These are phyloP conservation scores for Penicillium olsonii DNA, from an alignment of 2,329 filamentous ascomycete genomes.

Conservation along the genomic window DNA sequence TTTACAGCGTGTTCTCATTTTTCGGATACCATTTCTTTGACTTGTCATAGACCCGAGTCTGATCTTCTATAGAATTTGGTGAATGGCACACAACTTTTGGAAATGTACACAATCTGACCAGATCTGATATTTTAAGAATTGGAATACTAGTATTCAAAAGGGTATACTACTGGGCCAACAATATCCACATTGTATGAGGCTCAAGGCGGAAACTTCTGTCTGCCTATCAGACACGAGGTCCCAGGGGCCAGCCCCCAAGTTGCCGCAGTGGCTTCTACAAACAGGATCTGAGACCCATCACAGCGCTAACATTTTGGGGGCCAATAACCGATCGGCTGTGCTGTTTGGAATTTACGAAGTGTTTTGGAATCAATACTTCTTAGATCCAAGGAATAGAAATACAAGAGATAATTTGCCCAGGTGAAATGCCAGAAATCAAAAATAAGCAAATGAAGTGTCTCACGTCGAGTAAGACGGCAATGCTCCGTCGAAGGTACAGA, in stretches of 20 bases:
- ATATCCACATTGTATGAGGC: too few relatives aligned
- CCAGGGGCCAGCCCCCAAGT: not conserved
- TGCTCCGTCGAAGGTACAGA: not conserved
- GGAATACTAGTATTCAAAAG: too few relatives aligned
- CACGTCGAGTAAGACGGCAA: not conserved
- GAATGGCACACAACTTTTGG: not conserved
- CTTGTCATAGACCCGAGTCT: not conserved
- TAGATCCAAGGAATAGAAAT: too few relatives aligned
- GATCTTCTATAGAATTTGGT: constrained; percentile 7
- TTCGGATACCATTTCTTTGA: constrained; percentile 13
- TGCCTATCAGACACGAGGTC: not conserved
- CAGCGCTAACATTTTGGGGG: constrained; percentile 3
- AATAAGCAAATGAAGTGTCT: not conserved
- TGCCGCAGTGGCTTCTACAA: not conserved
- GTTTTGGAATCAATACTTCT: too few relatives aligned
- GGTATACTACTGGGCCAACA: too few relatives aligned
- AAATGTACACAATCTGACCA: too few relatives aligned
- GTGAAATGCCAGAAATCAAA: too few relatives aligned
- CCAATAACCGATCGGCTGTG: constrained; percentile 3
- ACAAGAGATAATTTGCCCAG: too few relatives aligned
- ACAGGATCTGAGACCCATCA: not conserved
- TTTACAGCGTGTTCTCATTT: constrained; percentile 19
- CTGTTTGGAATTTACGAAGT: too few relatives aligned
- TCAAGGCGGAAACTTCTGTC: not conserved
- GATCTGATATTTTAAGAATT: too few relatives aligned